phyloP scores from a whole-genome alignment of 805 yeast species.

The Hermanozyma aechmeae region DNA sequence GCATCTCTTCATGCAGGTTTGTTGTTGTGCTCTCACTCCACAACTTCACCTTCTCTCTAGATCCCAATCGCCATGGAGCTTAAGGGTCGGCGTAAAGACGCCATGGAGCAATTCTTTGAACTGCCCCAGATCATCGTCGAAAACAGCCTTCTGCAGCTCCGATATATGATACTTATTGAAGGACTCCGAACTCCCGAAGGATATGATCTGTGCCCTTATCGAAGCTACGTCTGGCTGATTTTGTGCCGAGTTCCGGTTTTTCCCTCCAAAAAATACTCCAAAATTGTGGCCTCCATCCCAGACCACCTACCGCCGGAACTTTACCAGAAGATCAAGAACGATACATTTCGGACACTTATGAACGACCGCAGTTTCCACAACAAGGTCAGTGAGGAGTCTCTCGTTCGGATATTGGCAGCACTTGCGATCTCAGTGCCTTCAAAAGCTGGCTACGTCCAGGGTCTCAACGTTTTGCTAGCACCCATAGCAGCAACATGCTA shows the following conservation, averaged over 20 bases:
- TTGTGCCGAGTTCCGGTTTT: constrained; percentile 55
- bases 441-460: constrained; percentile 69
- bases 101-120: constrained; percentile 42
- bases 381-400: constrained; percentile 59
- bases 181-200: constrained; percentile 33
- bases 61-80: background rate
- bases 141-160: constrained; percentile 42
- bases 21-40: no score
- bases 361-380: constrained; percentile 58
- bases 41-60: no score
- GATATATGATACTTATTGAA: constrained; percentile 31
- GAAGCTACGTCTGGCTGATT: constrained; percentile 77
- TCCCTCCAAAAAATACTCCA: constrained; percentile 45
- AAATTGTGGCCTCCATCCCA: constrained; percentile 44
- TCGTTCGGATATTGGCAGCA: constrained; percentile 64
- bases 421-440: constrained; percentile 42
- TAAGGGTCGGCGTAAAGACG: constrained; percentile 40
- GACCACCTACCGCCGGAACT: constrained; percentile 33
- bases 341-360: constrained; percentile 77
- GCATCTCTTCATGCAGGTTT: no score
- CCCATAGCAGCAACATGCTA: constrained; percentile 66
- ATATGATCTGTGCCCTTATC: constrained; percentile 51
- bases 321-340: constrained; percentile 68
- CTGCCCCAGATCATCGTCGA: constrained; percentile 36
- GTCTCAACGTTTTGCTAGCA: constrained; percentile 80